A percentile compares a stretch with the other conserved stretches of the same genome.
Conservation (phyloP, 23 red algal species). For the Gracilaria gracilis region DNA sequence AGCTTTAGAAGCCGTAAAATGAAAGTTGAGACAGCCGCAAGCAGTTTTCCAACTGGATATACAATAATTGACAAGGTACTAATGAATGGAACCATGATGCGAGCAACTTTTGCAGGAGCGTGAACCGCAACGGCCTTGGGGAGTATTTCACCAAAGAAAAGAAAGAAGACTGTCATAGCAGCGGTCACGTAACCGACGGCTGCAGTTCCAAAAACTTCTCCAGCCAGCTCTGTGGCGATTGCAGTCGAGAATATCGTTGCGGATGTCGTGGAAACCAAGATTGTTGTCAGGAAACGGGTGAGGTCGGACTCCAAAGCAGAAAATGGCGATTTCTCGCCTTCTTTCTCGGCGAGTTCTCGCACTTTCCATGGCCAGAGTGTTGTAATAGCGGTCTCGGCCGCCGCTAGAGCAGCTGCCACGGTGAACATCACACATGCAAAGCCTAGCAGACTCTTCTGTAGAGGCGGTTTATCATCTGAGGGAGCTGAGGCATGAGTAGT, state of each 20-base stretch:
- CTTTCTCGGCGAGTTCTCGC: constrained; percentile 87
- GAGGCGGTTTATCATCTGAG: constrained; percentile 29
- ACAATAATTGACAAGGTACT: constrained; percentile 87
- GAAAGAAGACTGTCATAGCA: constrained; percentile 89
- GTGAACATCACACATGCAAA: constrained; percentile 72
- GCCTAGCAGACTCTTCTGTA: constrained; percentile 26
- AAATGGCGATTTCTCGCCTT: constrained; percentile 86
- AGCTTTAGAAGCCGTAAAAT: constrained; percentile 82
- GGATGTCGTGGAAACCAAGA: constrained; percentile 88
- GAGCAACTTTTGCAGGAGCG: constrained; percentile 81
- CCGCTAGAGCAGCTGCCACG: constrained; percentile 80
- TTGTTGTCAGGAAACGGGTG: constrained; percentile 96
- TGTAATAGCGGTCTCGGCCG: constrained; percentile 98
- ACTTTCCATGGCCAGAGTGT: constrained; percentile 99
- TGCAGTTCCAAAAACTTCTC: constrained; percentile 83
- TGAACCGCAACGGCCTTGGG: constrained; percentile 96
- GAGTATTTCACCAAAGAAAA: constrained; percentile 99
- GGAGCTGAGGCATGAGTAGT: background rate
- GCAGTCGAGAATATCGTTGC: constrained; percentile 92
- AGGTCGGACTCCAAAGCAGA: constrained; percentile 85
- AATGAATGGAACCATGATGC: constrained; percentile 90
- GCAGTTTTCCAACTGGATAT: constrained; percentile 96
- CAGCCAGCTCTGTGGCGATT: constrained; percentile 92
- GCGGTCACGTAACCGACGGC: constrained; percentile 89
- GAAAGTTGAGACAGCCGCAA: constrained; percentile 71